Conservation (phyloP, 2,329 filamentous ascomycete species). For the Teratosphaeriaceae sp. region DNA sequence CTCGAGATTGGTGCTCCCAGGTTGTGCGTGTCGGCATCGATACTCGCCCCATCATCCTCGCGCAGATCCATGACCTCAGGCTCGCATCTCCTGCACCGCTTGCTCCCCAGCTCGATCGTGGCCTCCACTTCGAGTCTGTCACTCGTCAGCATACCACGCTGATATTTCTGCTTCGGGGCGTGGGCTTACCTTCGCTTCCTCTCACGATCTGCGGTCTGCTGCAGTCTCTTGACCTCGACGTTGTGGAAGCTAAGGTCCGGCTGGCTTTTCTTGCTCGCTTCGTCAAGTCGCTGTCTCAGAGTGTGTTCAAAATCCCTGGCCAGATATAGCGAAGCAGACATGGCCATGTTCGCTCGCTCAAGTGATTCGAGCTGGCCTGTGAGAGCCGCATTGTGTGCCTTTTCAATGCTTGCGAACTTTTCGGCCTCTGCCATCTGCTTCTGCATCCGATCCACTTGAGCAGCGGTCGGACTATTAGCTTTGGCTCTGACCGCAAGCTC, state of each 20-base stretch:
- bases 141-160: slow-evolving; percentile 1
- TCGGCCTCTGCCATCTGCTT: too few species aligned
- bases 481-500: too few species aligned
- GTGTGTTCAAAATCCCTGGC: too few species aligned
- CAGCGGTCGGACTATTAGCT: too few species aligned
- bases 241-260: not conserved
- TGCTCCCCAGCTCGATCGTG: slow-evolving; percentile 5
- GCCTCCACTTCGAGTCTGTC: slow-evolving; percentile 7
- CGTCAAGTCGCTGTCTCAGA: not conserved
- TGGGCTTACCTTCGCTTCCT: not conserved
- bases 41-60: not conserved
- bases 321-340: too few species aligned
- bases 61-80: slow-evolving; percentile 6
- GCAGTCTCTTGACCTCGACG: not conserved
- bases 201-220: not conserved
- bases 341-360: too few species aligned
- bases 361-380: too few species aligned
- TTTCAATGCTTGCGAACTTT: too few species aligned
- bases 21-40: too few species aligned
- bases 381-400: too few species aligned
- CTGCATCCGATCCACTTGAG: too few species aligned
- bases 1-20: too few species aligned
- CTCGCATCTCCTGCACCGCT: slow-evolving; percentile 8
- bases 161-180: slow-evolving; percentile 8
- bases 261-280: not conserved